These are phyloP conservation scores for Colletotrichum tanaceti DNA, from an alignment of 2,329 filamentous ascomycete genomes.

Conservation along the genomic window DNA sequence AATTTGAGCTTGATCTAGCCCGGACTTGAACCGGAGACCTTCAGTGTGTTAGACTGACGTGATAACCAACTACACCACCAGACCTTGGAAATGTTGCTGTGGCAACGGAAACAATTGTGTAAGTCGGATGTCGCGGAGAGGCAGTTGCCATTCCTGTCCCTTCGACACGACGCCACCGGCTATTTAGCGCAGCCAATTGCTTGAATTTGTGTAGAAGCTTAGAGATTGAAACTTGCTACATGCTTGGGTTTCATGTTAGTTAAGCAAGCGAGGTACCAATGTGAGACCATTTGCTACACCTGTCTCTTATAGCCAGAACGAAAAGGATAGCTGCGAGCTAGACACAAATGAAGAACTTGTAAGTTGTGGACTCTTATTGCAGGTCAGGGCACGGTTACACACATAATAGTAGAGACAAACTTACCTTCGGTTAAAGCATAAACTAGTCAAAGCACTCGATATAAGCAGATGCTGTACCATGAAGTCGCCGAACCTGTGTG, in stretches of 20 bases:
- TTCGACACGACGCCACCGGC: not conserved
- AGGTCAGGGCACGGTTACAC: not conserved
- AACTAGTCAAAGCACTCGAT: rapidly evolving
- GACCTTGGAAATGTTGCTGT: not conserved
- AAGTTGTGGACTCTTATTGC: too few species aligned
- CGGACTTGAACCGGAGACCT: slow-evolving; percentile 44
- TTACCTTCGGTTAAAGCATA: too few species aligned
- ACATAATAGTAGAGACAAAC: too few species aligned
- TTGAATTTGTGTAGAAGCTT: not conserved
- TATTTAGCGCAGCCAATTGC: not conserved
- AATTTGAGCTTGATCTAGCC: not conserved
- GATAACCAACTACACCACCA: slow-evolving; percentile 55
- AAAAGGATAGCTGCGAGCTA: too few species aligned
- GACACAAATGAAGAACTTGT: too few species aligned
- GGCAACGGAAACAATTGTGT: not conserved
- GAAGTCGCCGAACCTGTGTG: not conserved
- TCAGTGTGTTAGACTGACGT: slow-evolving; percentile 60
- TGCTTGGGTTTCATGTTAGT: too few species aligned
- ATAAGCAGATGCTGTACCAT: not conserved
- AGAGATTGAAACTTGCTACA: too few species aligned
- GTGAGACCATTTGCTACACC: too few species aligned
- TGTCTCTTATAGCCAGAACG: too few species aligned
- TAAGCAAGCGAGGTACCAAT: too few species aligned
- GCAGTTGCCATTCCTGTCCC: not conserved
- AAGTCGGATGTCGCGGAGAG: not conserved